These are phyloP conservation scores for Suillus brevipes DNA, from an alignment of 768 basidiomycete genomes.

Conservation along the genomic window DNA sequence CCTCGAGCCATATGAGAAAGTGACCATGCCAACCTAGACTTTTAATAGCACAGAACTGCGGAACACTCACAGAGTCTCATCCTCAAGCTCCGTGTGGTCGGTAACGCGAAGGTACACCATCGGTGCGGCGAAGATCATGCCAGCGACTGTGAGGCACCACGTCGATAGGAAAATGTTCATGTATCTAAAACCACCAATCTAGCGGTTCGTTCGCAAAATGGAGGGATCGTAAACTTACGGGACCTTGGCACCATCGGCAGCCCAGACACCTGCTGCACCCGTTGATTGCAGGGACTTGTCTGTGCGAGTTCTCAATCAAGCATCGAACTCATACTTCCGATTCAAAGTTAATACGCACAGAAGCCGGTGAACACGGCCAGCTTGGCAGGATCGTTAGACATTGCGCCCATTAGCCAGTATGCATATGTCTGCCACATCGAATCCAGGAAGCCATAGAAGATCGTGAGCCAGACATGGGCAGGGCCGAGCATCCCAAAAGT, in stretches of 20 bases:
- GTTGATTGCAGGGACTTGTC: conserved; percentile 79
- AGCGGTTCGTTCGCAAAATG: background rate
- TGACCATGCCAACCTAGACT: too few species aligned
- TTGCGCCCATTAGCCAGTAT: conserved; percentile 82
- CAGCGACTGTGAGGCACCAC: conserved; percentile 67
- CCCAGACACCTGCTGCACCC: conserved; percentile 72
- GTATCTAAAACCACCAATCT: conserved; percentile 35
- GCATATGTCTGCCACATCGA: too few species aligned
- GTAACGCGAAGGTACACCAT: conserved; percentile 73
- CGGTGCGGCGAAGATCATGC: conserved; percentile 65
- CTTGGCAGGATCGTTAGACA: conserved; percentile 36
- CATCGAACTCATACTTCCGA: background rate
- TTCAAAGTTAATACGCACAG: conserved; percentile 49
- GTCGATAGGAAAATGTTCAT: conserved; percentile 77
- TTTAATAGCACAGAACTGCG: too few species aligned
- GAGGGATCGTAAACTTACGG: conserved; percentile 50
- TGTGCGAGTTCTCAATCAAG: conserved; percentile 18
- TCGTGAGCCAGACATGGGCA: too few species aligned
- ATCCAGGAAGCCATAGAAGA: too few species aligned
- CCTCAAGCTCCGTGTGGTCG: conserved; percentile 52
- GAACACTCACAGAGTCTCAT: conserved; percentile 49
- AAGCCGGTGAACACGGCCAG: conserved; percentile 82
- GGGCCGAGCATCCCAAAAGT: too few species aligned
- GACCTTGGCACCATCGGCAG: conserved; percentile 59
- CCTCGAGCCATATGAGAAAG: too few species aligned